Percentiles rank a stretch among this genome's conserved stretches.
Conservation (phyloP, 495 filamentous ascomycete genomes). For the Terfezia claveryi region DNA sequence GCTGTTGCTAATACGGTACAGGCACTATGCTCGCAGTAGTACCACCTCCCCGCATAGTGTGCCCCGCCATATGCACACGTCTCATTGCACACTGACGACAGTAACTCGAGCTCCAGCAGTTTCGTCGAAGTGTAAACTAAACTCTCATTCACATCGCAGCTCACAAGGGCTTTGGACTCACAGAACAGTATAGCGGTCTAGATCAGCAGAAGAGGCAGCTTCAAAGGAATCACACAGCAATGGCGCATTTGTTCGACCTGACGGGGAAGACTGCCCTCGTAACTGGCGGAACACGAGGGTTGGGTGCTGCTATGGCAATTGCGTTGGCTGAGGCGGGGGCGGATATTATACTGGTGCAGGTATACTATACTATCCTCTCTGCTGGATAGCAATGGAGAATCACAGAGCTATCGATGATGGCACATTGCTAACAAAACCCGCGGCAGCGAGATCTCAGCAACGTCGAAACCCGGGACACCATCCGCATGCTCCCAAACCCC, state of each 20-base stretch:
- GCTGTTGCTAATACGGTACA: no score
- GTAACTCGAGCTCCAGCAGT: no score
- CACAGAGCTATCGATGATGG: not conserved
- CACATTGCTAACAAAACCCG: not conserved
- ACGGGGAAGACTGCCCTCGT: conserved; percentile 56
- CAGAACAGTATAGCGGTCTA: no score
- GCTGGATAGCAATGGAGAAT: conserved; percentile 1
- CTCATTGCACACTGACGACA: no score
- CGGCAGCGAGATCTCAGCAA: conserved; percentile 41
- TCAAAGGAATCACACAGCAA: no score
- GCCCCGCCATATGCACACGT: no score
- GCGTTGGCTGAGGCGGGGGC: conserved; percentile 67
- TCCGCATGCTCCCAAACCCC: conserved; percentile 33
- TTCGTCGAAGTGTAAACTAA: no score
- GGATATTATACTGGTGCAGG: conserved; percentile 53
- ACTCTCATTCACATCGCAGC: no score
- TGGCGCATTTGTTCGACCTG: conserved; percentile 25
- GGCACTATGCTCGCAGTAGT: no score
- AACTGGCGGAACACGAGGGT: conserved; percentile 73
- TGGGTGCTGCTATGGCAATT: conserved; percentile 65
- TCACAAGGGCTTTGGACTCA: no score
- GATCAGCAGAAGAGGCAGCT: no score
- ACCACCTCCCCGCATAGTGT: no score
- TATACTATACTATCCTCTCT: conserved; percentile 18
- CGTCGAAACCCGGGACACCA: conserved; percentile 36